Conservation (phyloP, 176 grass and related monocot species). For the Pontederia crassipes region DNA sequence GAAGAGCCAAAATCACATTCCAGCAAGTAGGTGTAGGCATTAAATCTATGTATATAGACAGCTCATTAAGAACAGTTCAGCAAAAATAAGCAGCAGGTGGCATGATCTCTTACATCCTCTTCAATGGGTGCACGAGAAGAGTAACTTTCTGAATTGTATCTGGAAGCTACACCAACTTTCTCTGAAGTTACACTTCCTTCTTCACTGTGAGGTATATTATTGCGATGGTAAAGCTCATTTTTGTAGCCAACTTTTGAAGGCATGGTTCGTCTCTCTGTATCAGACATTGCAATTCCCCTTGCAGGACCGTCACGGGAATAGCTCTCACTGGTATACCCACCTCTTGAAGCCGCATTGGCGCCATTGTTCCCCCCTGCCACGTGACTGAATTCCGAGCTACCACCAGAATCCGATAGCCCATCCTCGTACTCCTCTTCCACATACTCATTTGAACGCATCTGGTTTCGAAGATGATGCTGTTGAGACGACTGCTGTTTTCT, state of each 20-base stretch:
- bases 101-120: constrained; percentile 15
- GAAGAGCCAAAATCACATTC: no score
- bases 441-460: constrained; percentile 29
- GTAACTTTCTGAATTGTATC: constrained; percentile 19
- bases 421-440: constrained; percentile 33
- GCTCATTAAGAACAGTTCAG: constrained; percentile 2
- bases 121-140: constrained; percentile 29
- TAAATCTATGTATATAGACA: no score
- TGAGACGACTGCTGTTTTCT: constrained; percentile 18
- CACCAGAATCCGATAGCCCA: constrained; percentile 43
- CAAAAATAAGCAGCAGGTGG: constrained; percentile 18
- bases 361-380: constrained; percentile 21
- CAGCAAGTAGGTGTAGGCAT: no score
- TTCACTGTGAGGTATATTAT: not conserved
- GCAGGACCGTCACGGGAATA: constrained; percentile 37
- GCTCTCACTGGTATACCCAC: constrained; percentile 33
- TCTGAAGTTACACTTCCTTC: not conserved
- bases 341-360: constrained; percentile 31
- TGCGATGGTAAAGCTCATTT: not conserved
- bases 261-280: constrained; percentile 22
- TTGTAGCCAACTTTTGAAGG: constrained; percentile 11
- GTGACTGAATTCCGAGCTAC: constrained; percentile 60
- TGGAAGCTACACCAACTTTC: constrained; percentile 1
- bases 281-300: constrained; percentile 25
- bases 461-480: constrained; percentile 23